Base-by-base conservation (phyloP, 805 yeast species). In the Cyberlindnera bimundalis region DNA sequence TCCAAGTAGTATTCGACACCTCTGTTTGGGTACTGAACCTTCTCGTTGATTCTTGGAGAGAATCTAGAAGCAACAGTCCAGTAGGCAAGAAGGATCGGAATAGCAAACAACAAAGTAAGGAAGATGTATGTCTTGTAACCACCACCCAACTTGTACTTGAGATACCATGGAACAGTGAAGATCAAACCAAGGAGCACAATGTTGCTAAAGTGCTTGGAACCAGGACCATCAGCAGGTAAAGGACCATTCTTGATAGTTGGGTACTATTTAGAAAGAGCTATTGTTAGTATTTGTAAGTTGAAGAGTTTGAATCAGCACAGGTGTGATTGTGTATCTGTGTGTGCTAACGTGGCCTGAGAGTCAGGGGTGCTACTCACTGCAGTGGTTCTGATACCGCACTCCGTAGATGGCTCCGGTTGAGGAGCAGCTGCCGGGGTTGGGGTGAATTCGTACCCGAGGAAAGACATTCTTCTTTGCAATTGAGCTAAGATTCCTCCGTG, bases 151-250 rank as follows among this genome's bases (percentile, higher is more conserved):
- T 79, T 80, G 47, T 78, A 70, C 39, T 81, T 71, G 45, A 84
- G 56, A 58, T 74, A 80, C 52, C 55, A 74, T 11, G 96, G 96
- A 38, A 84, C 62, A 21, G 74, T 70, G 6, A 71, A 53, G 46
- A 84, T 54, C 23, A 81, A 58, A 2, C 69, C 68, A 16, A 73
- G 39, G 43, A 88, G 57, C 11, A 76, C 57, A 50, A 55, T 55
- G 65, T 89, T 88, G 63, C 76, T 74, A 67, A 89, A 88, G 54
- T 80, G 77, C 59, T 76, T 79, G 24, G 89, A 71, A 19, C 95
- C 89, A 6, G 96, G 86, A 30, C 96, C 96, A 60, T 88, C 96
- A 5, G 95, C 96, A 20, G 95, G 90, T 47, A 87, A 69, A 10
- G 89, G 89, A 2, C 91, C 95, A 60, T 88, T 88, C 58, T 82